A percentile compares a stretch with the other conserved stretches of the same genome.
Evolutionary conservation across 2,329 filamentous ascomycete genomes (phyloP).

Genomic region (Periconia sp.): DNA sequence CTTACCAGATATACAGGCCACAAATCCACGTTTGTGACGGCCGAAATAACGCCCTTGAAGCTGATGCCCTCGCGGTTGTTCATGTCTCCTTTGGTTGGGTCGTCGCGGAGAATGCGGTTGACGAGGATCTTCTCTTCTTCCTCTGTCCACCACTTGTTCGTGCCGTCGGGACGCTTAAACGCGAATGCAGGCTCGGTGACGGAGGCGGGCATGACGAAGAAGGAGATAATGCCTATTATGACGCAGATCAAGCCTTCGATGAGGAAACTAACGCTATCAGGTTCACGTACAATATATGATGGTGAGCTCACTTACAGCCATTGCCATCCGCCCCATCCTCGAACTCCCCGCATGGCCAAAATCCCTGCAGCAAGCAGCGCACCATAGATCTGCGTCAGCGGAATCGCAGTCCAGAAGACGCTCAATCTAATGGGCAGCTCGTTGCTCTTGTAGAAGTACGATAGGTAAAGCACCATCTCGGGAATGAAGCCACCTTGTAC

Average conservation of each 20-base stretch:
- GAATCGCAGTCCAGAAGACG: slow-evolving; percentile 68
- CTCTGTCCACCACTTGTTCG: slow-evolving; percentile 71
- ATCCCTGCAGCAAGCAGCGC: slow-evolving; percentile 56
- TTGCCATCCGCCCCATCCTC: slow-evolving; percentile 54
- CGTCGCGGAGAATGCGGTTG: slow-evolving; percentile 63
- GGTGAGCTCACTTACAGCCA: too few relatives aligned
- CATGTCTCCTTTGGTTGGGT: slow-evolving; percentile 60
- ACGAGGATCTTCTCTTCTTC: slow-evolving; percentile 70
- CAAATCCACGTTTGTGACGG: slow-evolving; percentile 26
- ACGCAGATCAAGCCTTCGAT: slow-evolving; percentile 8
- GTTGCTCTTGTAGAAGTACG: slow-evolving; percentile 71
- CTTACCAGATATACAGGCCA: slow-evolving; percentile 29
- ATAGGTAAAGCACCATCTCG: slow-evolving; percentile 66
- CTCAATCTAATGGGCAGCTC: slow-evolving; percentile 67
- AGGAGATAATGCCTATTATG: slow-evolving; percentile 22
- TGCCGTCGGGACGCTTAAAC: slow-evolving; percentile 61
- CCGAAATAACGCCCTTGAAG: not conserved
- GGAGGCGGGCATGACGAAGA: slow-evolving; percentile 45
- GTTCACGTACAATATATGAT: too few relatives aligned
- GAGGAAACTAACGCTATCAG: too few relatives aligned
- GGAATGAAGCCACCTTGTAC: slow-evolving; percentile 63
- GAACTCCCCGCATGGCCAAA: slow-evolving; percentile 49
- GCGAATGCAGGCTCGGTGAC: slow-evolving; percentile 55
- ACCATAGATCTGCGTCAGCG: slow-evolving; percentile 51
- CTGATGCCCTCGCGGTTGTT: slow-evolving; percentile 60